Conservation (phyloP, 306 rosid genomes). For the Medicago truncatula region MtrunA17r5.0-ANR NC_053043.1:1645001-1645500, state of each 20-base stretch:
- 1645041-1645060: background rate
- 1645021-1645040: background rate
- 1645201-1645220: slow-evolving; percentile 28
- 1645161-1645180: background rate
- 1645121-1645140: background rate
- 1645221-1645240: background rate
- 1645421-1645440: background rate
- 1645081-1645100: background rate
- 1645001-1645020: background rate
- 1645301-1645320: background rate
- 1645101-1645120: background rate
- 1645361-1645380: background rate
- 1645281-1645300: background rate
- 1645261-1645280: background rate
- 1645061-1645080: background rate
- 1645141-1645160: background rate
- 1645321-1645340: background rate
- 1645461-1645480: background rate
- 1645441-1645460: background rate
- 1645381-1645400: background rate
- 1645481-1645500: slow-evolving; percentile 13
- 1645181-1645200: background rate
- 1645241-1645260: background rate
- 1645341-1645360: background rate
- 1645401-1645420: background rate